Evolutionary conservation across 2,329 filamentous ascomycete species (phyloP).

Genomic region (Ciborinia camelliae): DNA sequence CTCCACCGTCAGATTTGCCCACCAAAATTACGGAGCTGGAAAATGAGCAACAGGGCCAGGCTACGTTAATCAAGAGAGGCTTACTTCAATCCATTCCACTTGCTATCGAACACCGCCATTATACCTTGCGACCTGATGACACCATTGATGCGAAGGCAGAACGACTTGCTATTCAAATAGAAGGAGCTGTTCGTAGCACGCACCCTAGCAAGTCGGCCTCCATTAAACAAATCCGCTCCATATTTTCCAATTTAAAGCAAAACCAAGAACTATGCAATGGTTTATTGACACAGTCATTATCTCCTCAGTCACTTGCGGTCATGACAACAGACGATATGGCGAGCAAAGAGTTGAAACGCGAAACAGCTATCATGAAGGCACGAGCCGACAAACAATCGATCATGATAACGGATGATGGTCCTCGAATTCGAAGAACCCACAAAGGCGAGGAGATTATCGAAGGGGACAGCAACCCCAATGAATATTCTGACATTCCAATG

Average conservation of each 20-base stretch:
- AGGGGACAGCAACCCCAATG: slow-evolving; percentile 54
- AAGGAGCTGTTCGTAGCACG: slow-evolving; percentile 62
- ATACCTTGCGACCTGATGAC: slow-evolving; percentile 60
- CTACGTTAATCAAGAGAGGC: slow-evolving; percentile 66
- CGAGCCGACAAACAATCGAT: slow-evolving; percentile 80
- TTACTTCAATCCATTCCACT: slow-evolving; percentile 63
- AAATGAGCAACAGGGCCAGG: slow-evolving; percentile 62
- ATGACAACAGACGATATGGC: slow-evolving; percentile 92
- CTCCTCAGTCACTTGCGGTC: slow-evolving; percentile 71
- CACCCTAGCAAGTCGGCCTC: slow-evolving; percentile 54
- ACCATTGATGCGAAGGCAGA: slow-evolving; percentile 64
- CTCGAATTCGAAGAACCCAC: slow-evolving; percentile 83
- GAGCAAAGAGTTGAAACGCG: slow-evolving; percentile 79
- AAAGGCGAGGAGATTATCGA: slow-evolving; percentile 92
- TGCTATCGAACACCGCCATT: slow-evolving; percentile 63
- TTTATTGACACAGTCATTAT: slow-evolving; percentile 68
- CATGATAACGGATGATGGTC: slow-evolving; percentile 67
- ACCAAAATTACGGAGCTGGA: slow-evolving; percentile 54
- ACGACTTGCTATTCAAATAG: slow-evolving; percentile 72
- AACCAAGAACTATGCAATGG: slow-evolving; percentile 76
- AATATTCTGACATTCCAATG: slow-evolving; percentile 29
- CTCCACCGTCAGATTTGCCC: slow-evolving; percentile 44
- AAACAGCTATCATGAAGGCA: slow-evolving; percentile 74
- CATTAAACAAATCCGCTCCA: slow-evolving; percentile 64
- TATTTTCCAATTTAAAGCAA: slow-evolving; percentile 84